These are phyloP conservation scores for Syncephalastrum monosporum DNA, from an alignment of 371 early-diverging fungal species.

Conservation along the genomic window DNA sequence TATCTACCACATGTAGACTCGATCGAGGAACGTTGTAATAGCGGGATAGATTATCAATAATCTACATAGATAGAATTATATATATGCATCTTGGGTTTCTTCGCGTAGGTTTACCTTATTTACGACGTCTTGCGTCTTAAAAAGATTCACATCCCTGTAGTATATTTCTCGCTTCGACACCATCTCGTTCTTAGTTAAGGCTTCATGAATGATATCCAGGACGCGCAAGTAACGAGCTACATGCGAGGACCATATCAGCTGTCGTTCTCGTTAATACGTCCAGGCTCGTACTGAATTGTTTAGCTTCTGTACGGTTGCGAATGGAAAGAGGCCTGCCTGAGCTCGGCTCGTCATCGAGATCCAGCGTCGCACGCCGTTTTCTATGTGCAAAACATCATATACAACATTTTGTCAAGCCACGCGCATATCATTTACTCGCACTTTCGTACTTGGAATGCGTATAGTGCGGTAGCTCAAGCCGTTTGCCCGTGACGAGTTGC, in stretches of 20 bases:
- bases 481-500: not conserved
- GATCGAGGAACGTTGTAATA: constrained; percentile 41
- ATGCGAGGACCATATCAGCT: not conserved
- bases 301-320: not conserved
- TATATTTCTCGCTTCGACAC: constrained; percentile 48
- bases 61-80: constrained; percentile 14
- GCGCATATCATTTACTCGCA: not conserved
- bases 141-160: constrained; percentile 40
- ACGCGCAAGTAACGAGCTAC: constrained; percentile 41
- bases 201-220: constrained; percentile 45
- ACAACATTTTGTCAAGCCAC: not conserved
- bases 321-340: not conserved
- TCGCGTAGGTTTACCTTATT: constrained; percentile 22
- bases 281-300: constrained; percentile 5
- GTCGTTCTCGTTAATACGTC: not conserved
- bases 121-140: constrained; percentile 31
- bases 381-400: not conserved
- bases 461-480: not conserved
- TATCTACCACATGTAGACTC: constrained; percentile 39
- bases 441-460: not conserved
- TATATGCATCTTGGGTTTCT: not conserved
- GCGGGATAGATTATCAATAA: constrained; percentile 36
- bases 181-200: constrained; percentile 27
- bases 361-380: not conserved
- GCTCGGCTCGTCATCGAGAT: not conserved